Evolutionary conservation across 257 asterid genomes (phyloP), one percentile per base, ranked within the genome.

Genomic region (Plantago ovata): DNA sequence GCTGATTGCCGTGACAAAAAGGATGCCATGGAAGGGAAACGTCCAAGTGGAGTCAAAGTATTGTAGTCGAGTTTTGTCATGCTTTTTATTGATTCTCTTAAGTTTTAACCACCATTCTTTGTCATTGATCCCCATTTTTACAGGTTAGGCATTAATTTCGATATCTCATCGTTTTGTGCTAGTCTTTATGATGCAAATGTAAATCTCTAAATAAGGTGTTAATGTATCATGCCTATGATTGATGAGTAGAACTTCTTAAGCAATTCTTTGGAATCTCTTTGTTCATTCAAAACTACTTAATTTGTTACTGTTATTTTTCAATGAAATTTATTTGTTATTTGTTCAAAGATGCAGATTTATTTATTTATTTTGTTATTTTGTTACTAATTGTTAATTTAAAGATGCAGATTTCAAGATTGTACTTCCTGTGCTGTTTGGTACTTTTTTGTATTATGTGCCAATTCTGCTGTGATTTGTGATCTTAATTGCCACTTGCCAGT

Each of bases 1-100:
- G 78, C 67, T 1, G 94, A 75, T 23, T 87, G 96, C 23, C 81
- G 79, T 7, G 64, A 77, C 48, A 90, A 90, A 83, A 84, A 84
- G 70, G 95, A 90, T 5, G 96, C 95, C 55, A 81, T 90, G 96
- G 96, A 72, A 72, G 78, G 78, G 21, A 67, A 67, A 65, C 62
- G 78, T 15, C 74, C 74, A 46, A 72, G 78, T 58, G 74, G 78
- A 46, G 64, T 72, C 49, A 72, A 39, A 67, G 74, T 72, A 53
- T 63, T 53, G 1, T 72, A 63, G 33, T 19, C 47, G 21, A 24
- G 14, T 40, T 43, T 3, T 53, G 13, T 38, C 7, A 16, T 60
- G 60, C 52, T 53, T n/a, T n/a, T n/a, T n/a, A 24, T 9, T 12
- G 24, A 13, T 63, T 53, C 9, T 47, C 28, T n/a, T n/a, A n/a